These are phyloP conservation scores for Excoecaria agallocha DNA, from an alignment of 345 rosid genomes.

Conservation along the genomic window DNA sequence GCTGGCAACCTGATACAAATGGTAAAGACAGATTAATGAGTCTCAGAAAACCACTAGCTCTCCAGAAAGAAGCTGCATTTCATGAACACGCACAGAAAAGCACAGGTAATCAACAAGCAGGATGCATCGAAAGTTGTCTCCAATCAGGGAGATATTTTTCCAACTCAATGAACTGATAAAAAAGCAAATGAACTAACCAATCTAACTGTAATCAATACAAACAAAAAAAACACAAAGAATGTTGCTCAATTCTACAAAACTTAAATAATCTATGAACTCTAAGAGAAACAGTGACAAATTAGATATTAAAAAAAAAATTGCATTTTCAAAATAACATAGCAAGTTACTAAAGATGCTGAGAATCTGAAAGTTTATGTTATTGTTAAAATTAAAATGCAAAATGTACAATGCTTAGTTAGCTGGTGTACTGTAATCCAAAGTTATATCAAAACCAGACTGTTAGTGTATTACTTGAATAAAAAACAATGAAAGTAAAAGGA, in stretches of 20 bases:
- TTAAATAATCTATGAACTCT: neutral
- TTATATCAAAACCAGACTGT: neutral
- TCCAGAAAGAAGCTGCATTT: neutral
- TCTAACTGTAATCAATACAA: neutral
- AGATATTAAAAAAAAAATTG: neutral
- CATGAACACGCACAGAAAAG: too few species aligned
- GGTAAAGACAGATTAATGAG: constrained; percentile 11
- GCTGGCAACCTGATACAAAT: constrained; percentile 72
- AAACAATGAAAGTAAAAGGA: neutral
- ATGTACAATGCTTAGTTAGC: neutral
- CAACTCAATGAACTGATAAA: neutral
- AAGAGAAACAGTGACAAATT: neutral
- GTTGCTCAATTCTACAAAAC: neutral
- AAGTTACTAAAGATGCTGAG: neutral
- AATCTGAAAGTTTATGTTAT: neutral
- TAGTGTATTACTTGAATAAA: neutral
- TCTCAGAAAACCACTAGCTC: neutral
- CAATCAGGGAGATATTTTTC: neutral
- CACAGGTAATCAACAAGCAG: neutral
- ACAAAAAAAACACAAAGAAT: neutral
- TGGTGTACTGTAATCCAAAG: neutral
- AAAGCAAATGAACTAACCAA: neutral
- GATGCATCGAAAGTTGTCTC: neutral
- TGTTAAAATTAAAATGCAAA: neutral
- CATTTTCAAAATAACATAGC: neutral